Conservation (phyloP, 192 early-diverging fungal genomes). For the Podila minutissima region DNA sequence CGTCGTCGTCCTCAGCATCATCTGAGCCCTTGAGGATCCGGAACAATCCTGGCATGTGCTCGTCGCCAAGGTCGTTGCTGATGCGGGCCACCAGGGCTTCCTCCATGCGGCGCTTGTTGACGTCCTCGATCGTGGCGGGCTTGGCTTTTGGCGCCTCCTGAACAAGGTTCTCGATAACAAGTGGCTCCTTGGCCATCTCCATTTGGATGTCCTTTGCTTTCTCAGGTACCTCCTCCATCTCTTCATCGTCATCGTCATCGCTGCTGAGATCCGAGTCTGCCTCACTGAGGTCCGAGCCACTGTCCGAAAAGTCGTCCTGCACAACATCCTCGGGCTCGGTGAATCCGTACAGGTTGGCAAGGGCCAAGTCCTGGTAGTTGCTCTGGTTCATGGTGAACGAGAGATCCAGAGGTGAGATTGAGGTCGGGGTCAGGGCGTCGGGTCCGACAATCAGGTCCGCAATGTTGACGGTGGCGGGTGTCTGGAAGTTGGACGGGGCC, state of each 20-base stretch:
- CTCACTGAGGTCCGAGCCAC: constrained; percentile 17
- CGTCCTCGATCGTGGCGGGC: constrained; percentile 10
- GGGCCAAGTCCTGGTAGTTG: constrained; percentile 29
- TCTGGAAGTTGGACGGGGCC: constrained; percentile 28
- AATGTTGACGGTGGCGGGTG: constrained; percentile 35
- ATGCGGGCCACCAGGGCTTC: constrained; percentile 34
- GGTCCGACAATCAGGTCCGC: constrained; percentile 48
- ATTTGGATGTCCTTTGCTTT: background rate
- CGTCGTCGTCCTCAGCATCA: constrained; percentile 21
- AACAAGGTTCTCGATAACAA: no score
- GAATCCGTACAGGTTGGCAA: constrained; percentile 41
- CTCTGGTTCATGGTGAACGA: constrained; percentile 2
- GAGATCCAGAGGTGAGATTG: constrained; percentile 42
- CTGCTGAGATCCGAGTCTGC: constrained; percentile 4
- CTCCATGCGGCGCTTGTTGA: constrained; percentile 49
- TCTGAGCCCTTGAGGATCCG: constrained; percentile 29
- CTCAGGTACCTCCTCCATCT: background rate
- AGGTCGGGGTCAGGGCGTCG: constrained; percentile 3
- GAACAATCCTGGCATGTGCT: constrained; percentile 44
- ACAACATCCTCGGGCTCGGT: background rate
- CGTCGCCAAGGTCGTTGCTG: constrained; percentile 40
- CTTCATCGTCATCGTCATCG: background rate
- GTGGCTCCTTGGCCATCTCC: no score
- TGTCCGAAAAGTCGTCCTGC: constrained; percentile 9
- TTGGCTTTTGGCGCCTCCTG: background rate